phyloP scores from a whole-genome alignment of 2,329 filamentous ascomycete genomes.

The Sarocladium kiliense region DNA sequence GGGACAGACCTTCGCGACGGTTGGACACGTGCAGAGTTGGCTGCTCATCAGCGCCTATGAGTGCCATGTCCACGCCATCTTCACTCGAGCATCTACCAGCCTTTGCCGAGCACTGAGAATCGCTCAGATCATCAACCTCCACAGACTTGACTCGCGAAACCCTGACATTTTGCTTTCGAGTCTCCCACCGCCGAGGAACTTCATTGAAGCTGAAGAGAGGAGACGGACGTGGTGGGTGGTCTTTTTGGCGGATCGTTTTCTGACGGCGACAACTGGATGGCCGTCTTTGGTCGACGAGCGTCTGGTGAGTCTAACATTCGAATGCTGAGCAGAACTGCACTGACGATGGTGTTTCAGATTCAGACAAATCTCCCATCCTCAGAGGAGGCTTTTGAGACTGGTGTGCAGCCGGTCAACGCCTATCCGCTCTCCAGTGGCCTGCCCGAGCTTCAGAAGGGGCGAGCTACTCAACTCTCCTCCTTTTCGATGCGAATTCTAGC shows the following conservation, averaged over 20 bases:
- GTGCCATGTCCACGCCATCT: slow-evolving; percentile 68
- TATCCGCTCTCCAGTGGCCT: slow-evolving; percentile 45
- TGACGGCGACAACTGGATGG: slow-evolving; percentile 83
- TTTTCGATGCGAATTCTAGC: slow-evolving; percentile 67
- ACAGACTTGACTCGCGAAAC: slow-evolving; percentile 61
- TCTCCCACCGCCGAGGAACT: slow-evolving; percentile 66
- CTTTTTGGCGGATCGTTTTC: slow-evolving; percentile 74
- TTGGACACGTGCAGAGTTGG: slow-evolving; percentile 75
- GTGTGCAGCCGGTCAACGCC: slow-evolving; percentile 47
- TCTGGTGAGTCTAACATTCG: slow-evolving; percentile 42
- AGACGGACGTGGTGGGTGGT: slow-evolving; percentile 76
- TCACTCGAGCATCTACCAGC: slow-evolving; percentile 78
- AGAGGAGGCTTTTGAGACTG: slow-evolving; percentile 67
- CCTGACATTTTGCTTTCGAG: slow-evolving; percentile 63
- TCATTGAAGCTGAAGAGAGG: slow-evolving; percentile 69
- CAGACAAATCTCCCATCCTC: slow-evolving; percentile 68
- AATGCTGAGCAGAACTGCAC: not conserved
- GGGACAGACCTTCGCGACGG: slow-evolving; percentile 33
- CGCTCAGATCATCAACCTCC: slow-evolving; percentile 73
- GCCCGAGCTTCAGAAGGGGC: slow-evolving; percentile 51
- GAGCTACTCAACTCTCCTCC: slow-evolving; percentile 46
- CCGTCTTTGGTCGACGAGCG: slow-evolving; percentile 70
- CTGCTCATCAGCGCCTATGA: slow-evolving; percentile 67
- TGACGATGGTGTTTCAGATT: slow-evolving; percentile 38
- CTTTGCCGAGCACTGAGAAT: slow-evolving; percentile 64